phyloP scores from a whole-genome alignment of 2,329 filamentous ascomycete species.

The Chaetomiaceae sp. region DNA sequence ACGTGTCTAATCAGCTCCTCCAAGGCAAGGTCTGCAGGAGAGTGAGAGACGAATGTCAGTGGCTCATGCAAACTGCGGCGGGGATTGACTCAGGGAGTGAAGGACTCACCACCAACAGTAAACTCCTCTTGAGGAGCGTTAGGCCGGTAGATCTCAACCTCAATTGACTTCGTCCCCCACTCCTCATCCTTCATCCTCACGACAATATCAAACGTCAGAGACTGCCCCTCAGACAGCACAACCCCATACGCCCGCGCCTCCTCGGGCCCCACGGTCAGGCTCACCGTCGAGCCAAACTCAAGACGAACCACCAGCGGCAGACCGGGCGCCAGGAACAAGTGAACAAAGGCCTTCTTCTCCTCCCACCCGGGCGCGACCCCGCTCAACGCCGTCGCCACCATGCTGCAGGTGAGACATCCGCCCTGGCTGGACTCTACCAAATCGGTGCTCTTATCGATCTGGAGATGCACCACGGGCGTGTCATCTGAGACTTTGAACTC shows the following conservation, averaged over 20 bases:
- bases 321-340: slow-evolving; percentile 8
- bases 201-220: too few relatives aligned
- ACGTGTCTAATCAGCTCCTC: not conserved
- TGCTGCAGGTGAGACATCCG: slow-evolving; percentile 7
- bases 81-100: not conserved
- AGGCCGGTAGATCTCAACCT: not conserved
- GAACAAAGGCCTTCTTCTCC: not conserved
- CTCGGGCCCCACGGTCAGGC: not conserved
- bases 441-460: not conserved
- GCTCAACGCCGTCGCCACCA: slow-evolving; percentile 2
- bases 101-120: not conserved
- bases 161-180: not conserved
- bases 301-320: slow-evolving; percentile 9
- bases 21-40: not conserved
- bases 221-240: not conserved
- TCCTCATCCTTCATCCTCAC: not conserved
- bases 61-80: not conserved
- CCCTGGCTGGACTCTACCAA: not conserved
- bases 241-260: not conserved
- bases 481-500: slow-evolving; percentile 2
- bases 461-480: not conserved
- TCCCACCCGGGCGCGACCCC: slow-evolving; percentile 7
- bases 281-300: not conserved
- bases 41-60: not conserved
- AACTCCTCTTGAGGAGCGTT: not conserved